Evolutionary conservation across 768 basidiomycete species (phyloP).

Genomic region (Pleurotus cornucopiae): DNA sequence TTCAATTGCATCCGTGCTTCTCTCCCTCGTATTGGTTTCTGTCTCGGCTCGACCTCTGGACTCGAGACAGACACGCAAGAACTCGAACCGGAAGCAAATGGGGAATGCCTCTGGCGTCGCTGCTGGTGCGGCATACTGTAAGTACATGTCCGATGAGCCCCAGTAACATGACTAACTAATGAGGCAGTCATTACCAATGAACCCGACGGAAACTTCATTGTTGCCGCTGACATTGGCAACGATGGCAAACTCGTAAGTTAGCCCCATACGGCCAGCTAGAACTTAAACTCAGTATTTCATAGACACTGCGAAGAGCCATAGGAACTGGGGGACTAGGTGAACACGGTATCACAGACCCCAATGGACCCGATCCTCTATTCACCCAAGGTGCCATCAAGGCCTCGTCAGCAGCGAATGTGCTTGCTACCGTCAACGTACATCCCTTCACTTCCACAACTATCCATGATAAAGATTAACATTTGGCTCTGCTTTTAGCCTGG

Average conservation of each 20-base stretch:
- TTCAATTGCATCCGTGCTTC: slow-evolving; percentile 8
- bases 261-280: too few relatives aligned
- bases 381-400: slow-evolving; percentile 38
- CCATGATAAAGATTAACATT: not conserved
- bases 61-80: not conserved
- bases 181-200: slow-evolving; percentile 48
- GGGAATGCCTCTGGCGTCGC: slow-evolving; percentile 7
- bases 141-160: not conserved
- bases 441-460: not conserved
- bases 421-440: slow-evolving; percentile 33
- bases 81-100: slow-evolving; percentile 9
- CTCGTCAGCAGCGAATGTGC: slow-evolving; percentile 25
- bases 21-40: slow-evolving; percentile 12
- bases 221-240: slow-evolving; percentile 35
- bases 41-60: slow-evolving; percentile 11
- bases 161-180: not conserved
- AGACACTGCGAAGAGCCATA: slow-evolving; percentile 26
- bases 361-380: slow-evolving; percentile 37
- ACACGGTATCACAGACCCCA: slow-evolving; percentile 25
- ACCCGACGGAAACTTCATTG: slow-evolving; percentile 37
- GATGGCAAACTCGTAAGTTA: slow-evolving; percentile 36
- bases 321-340: slow-evolving; percentile 29
- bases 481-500: slow-evolving; percentile 29
- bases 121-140: slow-evolving; percentile 17
- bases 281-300: not conserved